These are phyloP conservation scores for Tolypocladium album DNA, from an alignment of 2,329 filamentous ascomycete species.

Conservation along the genomic window DNA sequence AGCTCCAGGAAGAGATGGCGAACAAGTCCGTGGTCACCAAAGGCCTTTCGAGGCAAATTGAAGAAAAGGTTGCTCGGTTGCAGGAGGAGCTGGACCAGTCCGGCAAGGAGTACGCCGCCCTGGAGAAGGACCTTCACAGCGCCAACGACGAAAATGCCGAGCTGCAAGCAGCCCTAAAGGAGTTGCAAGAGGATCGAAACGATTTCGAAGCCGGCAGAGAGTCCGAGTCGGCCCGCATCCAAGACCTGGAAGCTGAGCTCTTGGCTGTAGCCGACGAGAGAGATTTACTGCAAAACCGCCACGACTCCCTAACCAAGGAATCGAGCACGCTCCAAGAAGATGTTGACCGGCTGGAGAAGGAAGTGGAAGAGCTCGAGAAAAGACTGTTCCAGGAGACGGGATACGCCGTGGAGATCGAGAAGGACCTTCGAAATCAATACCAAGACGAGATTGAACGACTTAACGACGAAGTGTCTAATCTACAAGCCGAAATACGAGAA, in stretches of 20 bases:
- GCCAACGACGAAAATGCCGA: conserved; percentile 35
- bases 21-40: conserved; percentile 71
- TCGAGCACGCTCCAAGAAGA: conserved; percentile 57
- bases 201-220: conserved; percentile 16
- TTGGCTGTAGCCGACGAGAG: conserved; percentile 53
- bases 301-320: conserved; percentile 56
- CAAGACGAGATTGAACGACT: conserved; percentile 37
- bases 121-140: conserved; percentile 39
- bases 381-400: conserved; percentile 43
- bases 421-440: conserved; percentile 38
- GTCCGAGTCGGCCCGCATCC: conserved; percentile 37
- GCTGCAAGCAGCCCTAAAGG: conserved; percentile 32
- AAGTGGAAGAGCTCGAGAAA: conserved; percentile 35
- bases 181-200: conserved; percentile 22
- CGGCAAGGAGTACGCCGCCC: conserved; percentile 34
- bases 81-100: conserved; percentile 53
- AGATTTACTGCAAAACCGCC: conserved; percentile 55
- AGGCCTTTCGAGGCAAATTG: conserved; percentile 62
- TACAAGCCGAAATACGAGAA: conserved; percentile 56
- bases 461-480: conserved; percentile 47
- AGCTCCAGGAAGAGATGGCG: conserved; percentile 65
- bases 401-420: conserved; percentile 48
- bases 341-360: conserved; percentile 36
- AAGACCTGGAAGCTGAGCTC: conserved; percentile 48
- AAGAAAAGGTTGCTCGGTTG: conserved; percentile 56